A percentile compares a stretch with the other conserved stretches of the same genome.
Conservation (phyloP, 2,329 filamentous ascomycete genomes). For the Phialocephala sp. region DNA sequence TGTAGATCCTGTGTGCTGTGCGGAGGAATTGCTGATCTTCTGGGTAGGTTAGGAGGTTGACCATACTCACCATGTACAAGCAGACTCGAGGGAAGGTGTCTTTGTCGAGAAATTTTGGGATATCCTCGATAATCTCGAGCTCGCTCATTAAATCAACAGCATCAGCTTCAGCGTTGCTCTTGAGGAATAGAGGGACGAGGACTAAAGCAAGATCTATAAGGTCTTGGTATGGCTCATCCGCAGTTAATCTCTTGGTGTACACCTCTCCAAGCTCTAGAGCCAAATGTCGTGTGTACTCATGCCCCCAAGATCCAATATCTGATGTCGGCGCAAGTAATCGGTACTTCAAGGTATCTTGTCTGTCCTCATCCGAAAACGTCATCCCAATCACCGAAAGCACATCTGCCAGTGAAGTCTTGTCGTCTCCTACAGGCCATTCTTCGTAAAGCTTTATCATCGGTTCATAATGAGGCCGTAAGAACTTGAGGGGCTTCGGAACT, state of each 20-base stretch:
- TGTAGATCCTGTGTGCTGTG: slow-evolving; percentile 93
- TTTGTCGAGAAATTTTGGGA: slow-evolving; percentile 88
- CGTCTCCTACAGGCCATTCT: slow-evolving; percentile 80
- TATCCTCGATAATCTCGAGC: slow-evolving; percentile 93
- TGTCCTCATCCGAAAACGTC: slow-evolving; percentile 97
- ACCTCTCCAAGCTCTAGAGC: slow-evolving; percentile 96
- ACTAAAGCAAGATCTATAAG: slow-evolving; percentile 82
- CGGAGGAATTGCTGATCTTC: slow-evolving; percentile 96
- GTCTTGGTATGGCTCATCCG: slow-evolving; percentile 84
- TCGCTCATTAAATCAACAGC: slow-evolving; percentile 97
- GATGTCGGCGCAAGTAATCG: slow-evolving; percentile 86
- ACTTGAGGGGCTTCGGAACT: slow-evolving; percentile 97
- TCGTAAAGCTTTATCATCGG: slow-evolving; percentile 87
- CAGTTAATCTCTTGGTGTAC: slow-evolving; percentile 83
- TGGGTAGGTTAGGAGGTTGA: slow-evolving; percentile 94
- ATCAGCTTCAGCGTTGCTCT: slow-evolving; percentile 97
- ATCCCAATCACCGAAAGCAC: slow-evolving; percentile 97
- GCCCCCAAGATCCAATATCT: slow-evolving; percentile 96
- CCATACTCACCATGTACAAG: slow-evolving; percentile 98
- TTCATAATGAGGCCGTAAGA: slow-evolving; percentile 95
- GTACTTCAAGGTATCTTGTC: slow-evolving; percentile 95
- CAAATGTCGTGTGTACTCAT: slow-evolving; percentile 96
- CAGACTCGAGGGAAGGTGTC: slow-evolving; percentile 94
- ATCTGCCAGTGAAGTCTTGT: slow-evolving; percentile 91
- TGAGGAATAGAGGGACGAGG: slow-evolving; percentile 91